These are phyloP conservation scores for Citrus inodora DNA, from an alignment of 345 rosid species.

Conservation along the genomic window DNA sequence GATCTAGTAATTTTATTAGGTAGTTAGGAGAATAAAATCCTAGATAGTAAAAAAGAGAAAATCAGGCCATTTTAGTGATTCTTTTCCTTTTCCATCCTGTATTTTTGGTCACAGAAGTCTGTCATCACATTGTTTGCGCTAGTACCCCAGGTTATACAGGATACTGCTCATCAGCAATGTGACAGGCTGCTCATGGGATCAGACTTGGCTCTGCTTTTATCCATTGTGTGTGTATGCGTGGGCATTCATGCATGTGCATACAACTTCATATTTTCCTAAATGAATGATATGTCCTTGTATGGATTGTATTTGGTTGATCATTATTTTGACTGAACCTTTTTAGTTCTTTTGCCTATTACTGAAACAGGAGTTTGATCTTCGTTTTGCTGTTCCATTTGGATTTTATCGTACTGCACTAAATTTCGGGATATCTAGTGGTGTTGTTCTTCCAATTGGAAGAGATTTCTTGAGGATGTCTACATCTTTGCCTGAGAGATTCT, in stretches of 20 bases:
- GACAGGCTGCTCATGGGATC: background rate
- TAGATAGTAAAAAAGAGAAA: background rate
- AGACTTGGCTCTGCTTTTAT: background rate
- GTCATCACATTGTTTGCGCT: background rate
- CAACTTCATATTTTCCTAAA: background rate
- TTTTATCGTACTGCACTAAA: conserved; percentile 70
- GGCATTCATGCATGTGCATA: background rate
- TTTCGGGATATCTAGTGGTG: conserved; percentile 73
- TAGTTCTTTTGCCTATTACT: conserved; percentile 4
- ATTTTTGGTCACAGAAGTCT: background rate
- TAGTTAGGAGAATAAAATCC: background rate
- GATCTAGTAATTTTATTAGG: background rate
- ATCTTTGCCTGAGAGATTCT: conserved; percentile 85
- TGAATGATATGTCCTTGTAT: background rate
- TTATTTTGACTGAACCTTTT: background rate
- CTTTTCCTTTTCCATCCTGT: background rate
- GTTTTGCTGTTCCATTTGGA: conserved; percentile 79
- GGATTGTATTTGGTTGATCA: background rate
- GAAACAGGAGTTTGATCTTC: conserved; percentile 80
- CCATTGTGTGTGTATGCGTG: background rate
- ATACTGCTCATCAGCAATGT: background rate
- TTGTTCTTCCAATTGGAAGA: conserved; percentile 71
- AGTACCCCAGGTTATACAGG: background rate
- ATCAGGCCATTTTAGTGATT: background rate
- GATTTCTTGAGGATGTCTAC: conserved; percentile 52